Evolutionary conservation across 2,329 filamentous ascomycete genomes (phyloP).

Genomic region (Epichloe bromicola): DNA sequence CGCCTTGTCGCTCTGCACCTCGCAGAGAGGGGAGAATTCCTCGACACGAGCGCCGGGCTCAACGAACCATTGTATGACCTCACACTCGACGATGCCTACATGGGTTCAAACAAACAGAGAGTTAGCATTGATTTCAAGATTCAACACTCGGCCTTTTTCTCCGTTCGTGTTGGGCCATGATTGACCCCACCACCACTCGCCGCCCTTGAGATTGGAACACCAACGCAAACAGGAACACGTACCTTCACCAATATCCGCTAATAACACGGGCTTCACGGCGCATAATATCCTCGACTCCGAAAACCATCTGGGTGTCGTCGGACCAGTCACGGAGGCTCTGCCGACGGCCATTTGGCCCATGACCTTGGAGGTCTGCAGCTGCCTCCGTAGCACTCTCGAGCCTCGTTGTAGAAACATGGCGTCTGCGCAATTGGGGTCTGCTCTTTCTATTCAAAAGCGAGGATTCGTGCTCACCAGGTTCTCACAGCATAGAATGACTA

Average conservation of each 20-base stretch:
- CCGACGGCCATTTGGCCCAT: constrained; percentile 22
- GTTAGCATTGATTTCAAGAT: not conserved
- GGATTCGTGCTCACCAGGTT: no score
- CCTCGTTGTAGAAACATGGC: constrained; percentile 43
- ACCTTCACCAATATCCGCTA: constrained; percentile 84
- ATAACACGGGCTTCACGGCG: constrained; percentile 63
- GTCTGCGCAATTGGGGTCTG: constrained; percentile 1
- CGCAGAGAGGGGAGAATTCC: constrained; percentile 94
- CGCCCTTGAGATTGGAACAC: not conserved
- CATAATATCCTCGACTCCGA: constrained; percentile 35
- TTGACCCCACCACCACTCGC: not conserved
- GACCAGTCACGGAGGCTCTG: constrained; percentile 16
- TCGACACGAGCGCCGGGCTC: constrained; percentile 90
- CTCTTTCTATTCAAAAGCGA: not conserved
- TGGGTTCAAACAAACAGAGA: not conserved
- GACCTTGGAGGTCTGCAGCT: constrained; percentile 34
- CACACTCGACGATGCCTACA: constrained; percentile 88
- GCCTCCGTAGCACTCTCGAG: constrained; percentile 35
- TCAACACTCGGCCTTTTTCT: not conserved
- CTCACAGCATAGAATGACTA: no score
- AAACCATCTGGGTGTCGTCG: constrained; percentile 29
- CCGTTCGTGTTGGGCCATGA: not conserved
- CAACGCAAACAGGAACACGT: constrained; percentile 7
- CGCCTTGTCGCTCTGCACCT: constrained; percentile 97
- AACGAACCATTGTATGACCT: constrained; percentile 99